Percentiles rank a stretch among this genome's conserved stretches.
Conservation (phyloP, 495 filamentous ascomycete species). For the Aspergillus cavernicola region DNA sequence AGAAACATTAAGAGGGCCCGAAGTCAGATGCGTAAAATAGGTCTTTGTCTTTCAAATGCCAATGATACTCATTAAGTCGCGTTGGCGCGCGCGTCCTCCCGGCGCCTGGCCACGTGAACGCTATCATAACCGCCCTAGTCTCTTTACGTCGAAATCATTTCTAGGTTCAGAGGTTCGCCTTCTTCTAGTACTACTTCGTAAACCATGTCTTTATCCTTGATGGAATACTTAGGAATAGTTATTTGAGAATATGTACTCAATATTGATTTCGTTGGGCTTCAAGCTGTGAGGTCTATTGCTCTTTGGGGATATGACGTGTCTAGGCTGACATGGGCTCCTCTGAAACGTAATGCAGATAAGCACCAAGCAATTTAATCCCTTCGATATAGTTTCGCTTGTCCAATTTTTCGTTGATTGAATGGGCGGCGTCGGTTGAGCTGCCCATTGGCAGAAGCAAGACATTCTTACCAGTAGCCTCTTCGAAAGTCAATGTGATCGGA, state of each 20-base stretch:
- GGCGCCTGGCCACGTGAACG: neutral
- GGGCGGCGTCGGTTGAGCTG: slow-evolving; percentile 90
- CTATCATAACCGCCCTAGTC: neutral
- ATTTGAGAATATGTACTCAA: no score
- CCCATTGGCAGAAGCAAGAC: slow-evolving; percentile 95
- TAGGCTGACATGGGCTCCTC: slow-evolving; percentile 62
- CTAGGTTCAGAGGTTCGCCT: no score
- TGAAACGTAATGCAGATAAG: slow-evolving; percentile 94
- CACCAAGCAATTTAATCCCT: slow-evolving; percentile 91
- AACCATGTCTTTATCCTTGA: no score
- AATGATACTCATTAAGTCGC: neutral
- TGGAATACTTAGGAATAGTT: no score
- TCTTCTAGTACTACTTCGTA: no score
- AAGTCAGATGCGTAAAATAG: no score
- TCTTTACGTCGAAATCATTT: neutral
- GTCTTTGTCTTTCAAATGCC: no score
- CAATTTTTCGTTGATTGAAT: slow-evolving; percentile 97
- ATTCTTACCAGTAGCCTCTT: slow-evolving; percentile 98
- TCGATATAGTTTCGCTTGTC: slow-evolving; percentile 97
- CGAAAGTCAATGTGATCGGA: slow-evolving; percentile 93
- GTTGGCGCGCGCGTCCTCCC: slow-evolving; percentile 5
- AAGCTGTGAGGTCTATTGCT: neutral
- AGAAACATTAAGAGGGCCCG: neutral
- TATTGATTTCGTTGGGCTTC: no score
- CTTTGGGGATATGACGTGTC: neutral